phyloP scores from a whole-genome alignment of 352 stramenopile genomes.

The Pythium folliculosum region DNA sequence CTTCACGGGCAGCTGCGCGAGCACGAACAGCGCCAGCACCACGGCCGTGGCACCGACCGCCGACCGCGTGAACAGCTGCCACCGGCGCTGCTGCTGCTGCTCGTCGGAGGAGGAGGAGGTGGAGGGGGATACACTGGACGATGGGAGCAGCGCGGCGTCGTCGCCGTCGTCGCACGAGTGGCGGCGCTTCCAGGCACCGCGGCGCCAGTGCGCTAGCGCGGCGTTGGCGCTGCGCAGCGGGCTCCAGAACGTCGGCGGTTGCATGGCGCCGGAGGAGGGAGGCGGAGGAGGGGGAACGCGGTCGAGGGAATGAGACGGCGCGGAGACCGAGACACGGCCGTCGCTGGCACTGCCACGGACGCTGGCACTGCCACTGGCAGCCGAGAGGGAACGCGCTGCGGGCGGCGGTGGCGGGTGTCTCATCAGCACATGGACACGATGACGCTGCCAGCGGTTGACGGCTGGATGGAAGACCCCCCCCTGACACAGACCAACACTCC shows the following conservation, averaged over 20 bases:
- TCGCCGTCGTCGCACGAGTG: conserved; percentile 20
- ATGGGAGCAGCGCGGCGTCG: conserved; percentile 6
- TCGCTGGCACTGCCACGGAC: not conserved
- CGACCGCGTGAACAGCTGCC: not conserved
- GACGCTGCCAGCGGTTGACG: conserved; percentile 2
- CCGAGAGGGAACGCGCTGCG: not conserved
- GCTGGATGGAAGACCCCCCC: not conserved
- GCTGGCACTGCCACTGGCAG: not conserved
- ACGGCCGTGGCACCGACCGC: not conserved
- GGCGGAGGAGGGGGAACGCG: not conserved
- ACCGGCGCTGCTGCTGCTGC: not conserved
- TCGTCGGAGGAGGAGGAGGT: not conserved
- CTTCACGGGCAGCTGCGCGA: conserved; percentile 46
- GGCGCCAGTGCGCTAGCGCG: conserved; percentile 15
- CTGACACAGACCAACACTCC: not conserved
- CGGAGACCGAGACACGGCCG: too few relatives aligned
- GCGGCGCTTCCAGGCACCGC: conserved; percentile 22
- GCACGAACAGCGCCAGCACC: conserved; percentile 34
- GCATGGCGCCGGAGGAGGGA: not conserved
- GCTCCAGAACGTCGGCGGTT: conserved; percentile 19
- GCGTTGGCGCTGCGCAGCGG: conserved; percentile 3
- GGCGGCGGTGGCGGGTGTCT: conserved; percentile 2
- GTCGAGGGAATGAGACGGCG: not conserved
- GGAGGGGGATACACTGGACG: too few relatives aligned
- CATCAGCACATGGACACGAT: conserved; percentile 12